These are phyloP conservation scores for Diutina pseudorugosa DNA, from an alignment of 1,139 yeast species.

Conservation along the genomic window DNA sequence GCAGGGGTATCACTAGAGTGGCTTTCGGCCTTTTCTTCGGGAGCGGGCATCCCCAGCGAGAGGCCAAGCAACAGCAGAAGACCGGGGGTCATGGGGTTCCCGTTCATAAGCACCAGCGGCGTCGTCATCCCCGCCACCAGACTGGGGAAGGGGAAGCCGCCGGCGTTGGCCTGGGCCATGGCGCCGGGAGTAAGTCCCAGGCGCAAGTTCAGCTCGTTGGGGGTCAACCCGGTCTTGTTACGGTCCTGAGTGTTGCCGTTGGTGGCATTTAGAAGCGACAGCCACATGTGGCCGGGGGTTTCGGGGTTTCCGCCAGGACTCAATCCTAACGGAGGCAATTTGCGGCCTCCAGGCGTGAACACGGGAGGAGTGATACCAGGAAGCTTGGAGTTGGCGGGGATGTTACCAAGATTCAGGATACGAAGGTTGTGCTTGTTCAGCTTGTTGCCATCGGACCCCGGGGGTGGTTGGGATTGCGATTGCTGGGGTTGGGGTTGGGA, in stretches of 20 bases:
- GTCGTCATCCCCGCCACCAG: constrained; percentile 31
- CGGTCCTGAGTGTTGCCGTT: constrained; percentile 10
- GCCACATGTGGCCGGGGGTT: constrained; percentile 40
- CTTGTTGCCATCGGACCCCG: constrained; percentile 6
- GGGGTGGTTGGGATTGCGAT: not conserved
- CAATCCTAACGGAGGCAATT: constrained; percentile 42
- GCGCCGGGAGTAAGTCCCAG: constrained; percentile 50
- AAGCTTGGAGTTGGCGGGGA: constrained; percentile 7
- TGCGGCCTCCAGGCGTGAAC: constrained; percentile 50
- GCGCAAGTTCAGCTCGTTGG: constrained; percentile 55
- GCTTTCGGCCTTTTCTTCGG: not conserved
- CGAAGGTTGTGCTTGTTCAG: constrained; percentile 7
- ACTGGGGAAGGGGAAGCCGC: constrained; percentile 12
- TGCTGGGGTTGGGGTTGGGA: constrained; percentile 4
- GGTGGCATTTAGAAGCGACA: constrained; percentile 30
- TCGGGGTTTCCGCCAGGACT: constrained; percentile 36
- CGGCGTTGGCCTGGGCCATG: constrained; percentile 24
- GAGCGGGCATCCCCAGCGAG: not conserved
- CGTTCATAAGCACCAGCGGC: constrained; percentile 23
- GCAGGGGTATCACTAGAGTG: not conserved
- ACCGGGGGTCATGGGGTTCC: constrained; percentile 33
- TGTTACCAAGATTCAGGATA: not conserved
- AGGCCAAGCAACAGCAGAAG: constrained; percentile 14
- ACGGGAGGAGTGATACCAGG: constrained; percentile 42
- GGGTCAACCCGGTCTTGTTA: constrained; percentile 48